These are phyloP conservation scores for Kurtzmaniella quercitrusa DNA, from an alignment of 1,139 yeast genomes.

Conservation along the genomic window DNA sequence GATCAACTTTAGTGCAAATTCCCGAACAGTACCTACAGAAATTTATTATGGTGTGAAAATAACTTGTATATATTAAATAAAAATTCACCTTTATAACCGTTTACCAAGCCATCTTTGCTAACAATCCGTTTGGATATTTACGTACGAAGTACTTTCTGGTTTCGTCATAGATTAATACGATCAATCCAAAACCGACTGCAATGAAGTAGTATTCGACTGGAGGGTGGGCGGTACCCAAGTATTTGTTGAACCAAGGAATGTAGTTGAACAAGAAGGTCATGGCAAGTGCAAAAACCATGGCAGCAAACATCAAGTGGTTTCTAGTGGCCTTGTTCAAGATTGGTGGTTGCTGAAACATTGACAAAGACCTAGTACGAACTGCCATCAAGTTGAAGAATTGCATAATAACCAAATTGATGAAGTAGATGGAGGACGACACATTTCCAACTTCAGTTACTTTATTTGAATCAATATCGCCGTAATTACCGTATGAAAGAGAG, in stretches of 20 bases:
- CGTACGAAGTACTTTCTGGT: conserved; percentile 36
- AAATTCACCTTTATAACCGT: too few relatives aligned
- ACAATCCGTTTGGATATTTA: conserved; percentile 28
- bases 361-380: conserved; percentile 41
- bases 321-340: conserved; percentile 14
- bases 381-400: conserved; percentile 47
- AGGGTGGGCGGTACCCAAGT: conserved; percentile 33
- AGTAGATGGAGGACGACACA: conserved; percentile 45
- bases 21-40: not conserved
- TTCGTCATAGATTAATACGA: conserved; percentile 40
- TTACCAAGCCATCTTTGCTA: conserved; percentile 43
- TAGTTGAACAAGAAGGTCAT: conserved; percentile 45
- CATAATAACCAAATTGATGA: conserved; percentile 46
- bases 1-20: not conserved
- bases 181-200: conserved; percentile 42
- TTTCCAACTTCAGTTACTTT: conserved; percentile 21
- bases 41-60: not conserved
- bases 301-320: conserved; percentile 18
- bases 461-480: conserved; percentile 17
- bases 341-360: conserved; percentile 40
- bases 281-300: conserved; percentile 34
- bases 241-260: conserved; percentile 37
- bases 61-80: not conserved
- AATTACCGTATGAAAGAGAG: conserved; percentile 35
- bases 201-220: conserved; percentile 49